Evolutionary conservation across 331 rosid species (phyloP).

Genomic region (Malus hybrid): DNA sequence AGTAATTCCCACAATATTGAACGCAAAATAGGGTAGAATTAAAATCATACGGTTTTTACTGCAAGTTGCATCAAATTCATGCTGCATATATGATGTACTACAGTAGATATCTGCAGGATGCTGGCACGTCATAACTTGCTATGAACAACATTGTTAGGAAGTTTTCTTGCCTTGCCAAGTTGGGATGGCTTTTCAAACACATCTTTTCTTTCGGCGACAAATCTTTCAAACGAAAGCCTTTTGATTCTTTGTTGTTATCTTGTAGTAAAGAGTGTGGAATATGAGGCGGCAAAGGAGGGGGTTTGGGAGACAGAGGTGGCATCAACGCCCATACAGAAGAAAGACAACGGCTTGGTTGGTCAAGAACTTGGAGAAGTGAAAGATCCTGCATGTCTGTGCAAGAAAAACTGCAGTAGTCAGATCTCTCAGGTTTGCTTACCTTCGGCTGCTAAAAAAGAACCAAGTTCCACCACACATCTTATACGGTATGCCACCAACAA

Average conservation of each 20-base stretch:
- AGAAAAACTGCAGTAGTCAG: conserved; percentile 14
- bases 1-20: too few relatives aligned
- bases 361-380: conserved; percentile 52
- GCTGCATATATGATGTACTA: not conserved
- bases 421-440: not conserved
- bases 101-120: not conserved
- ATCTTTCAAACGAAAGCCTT: conserved; percentile 75
- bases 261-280: conserved; percentile 30
- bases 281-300: conserved; percentile 40
- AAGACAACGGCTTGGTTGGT: conserved; percentile 53
- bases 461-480: not conserved
- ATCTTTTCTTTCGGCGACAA: conserved; percentile 63
- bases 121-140: conserved; percentile 76
- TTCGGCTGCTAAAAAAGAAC: not conserved
- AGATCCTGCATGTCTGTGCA: conserved; percentile 54
- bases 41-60: not conserved
- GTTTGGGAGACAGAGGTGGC: conserved; percentile 60
- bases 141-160: conserved; percentile 27
- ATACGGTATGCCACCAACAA: not conserved
- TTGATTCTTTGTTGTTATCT: conserved; percentile 33
- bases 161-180: conserved; percentile 28
- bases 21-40: not conserved
- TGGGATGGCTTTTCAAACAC: conserved; percentile 33
- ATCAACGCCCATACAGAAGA: conserved; percentile 81
- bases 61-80: not conserved